These are phyloP conservation scores for Astragalus glycyphyllos DNA, from an alignment of 306 rosid species.

Conservation along the genomic window DNA sequence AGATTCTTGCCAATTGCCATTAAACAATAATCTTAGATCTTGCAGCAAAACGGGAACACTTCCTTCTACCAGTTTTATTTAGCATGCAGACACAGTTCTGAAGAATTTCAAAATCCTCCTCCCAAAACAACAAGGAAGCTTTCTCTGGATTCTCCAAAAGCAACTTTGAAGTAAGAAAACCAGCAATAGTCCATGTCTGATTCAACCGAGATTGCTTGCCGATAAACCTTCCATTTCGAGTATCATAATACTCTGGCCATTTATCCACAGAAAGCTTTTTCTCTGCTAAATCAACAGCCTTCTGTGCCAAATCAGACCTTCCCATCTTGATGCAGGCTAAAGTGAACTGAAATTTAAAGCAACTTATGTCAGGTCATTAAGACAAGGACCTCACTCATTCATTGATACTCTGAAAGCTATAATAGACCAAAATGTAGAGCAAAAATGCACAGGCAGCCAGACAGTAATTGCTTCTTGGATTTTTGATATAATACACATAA, in stretches of 20 bases:
- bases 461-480: constrained; percentile 25
- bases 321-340: constrained; percentile 98
- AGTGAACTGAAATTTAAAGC: constrained; percentile 72
- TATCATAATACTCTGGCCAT: constrained; percentile 98
- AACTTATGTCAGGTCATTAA: constrained; percentile 34
- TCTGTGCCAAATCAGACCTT: constrained; percentile 76
- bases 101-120: constrained; percentile 90
- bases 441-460: background rate
- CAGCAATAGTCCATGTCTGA: constrained; percentile 97
- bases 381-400: constrained; percentile 1
- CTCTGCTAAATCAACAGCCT: constrained; percentile 82
- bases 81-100: constrained; percentile 90
- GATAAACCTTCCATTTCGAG: constrained; percentile 78
- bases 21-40: constrained; percentile 74
- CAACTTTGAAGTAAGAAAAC: constrained; percentile 88
- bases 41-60: constrained; percentile 83
- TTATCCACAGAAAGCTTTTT: constrained; percentile 69
- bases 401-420: background rate
- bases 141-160: constrained; percentile 82
- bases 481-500: constrained; percentile 16
- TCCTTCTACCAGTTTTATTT: constrained; percentile 74
- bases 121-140: constrained; percentile 90
- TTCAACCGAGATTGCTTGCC: constrained; percentile 82
- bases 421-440: background rate
- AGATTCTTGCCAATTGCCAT: constrained; percentile 37